A percentile compares a stretch with the other conserved stretches of the same genome.
Conservation (phyloP, 768 basidiomycete species). For the Rhizopogon sp. region DNA sequence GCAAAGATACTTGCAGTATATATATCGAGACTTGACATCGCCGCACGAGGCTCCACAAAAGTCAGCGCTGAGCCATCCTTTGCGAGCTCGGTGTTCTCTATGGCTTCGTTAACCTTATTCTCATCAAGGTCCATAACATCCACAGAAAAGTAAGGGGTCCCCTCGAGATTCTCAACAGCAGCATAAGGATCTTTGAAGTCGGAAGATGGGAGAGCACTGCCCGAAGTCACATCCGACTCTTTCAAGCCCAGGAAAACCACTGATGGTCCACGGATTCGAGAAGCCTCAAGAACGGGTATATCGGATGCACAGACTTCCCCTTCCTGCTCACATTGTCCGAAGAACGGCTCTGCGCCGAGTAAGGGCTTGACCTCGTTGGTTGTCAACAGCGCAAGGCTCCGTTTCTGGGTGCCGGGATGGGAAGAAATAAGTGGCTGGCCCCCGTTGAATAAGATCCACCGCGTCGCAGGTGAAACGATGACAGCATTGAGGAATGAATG, state of each 20-base stretch:
- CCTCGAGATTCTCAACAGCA: slow-evolving; percentile 58
- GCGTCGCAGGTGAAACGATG: slow-evolving; percentile 49
- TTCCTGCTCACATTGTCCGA: slow-evolving; percentile 59
- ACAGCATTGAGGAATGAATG: slow-evolving; percentile 73
- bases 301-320: slow-evolving; percentile 23
- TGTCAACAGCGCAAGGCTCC: slow-evolving; percentile 46
- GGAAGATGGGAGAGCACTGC: slow-evolving; percentile 56
- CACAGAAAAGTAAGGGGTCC: slow-evolving; percentile 82
- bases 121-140: slow-evolving; percentile 59
- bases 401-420: slow-evolving; percentile 24
- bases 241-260: slow-evolving; percentile 80
- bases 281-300: slow-evolving; percentile 41
- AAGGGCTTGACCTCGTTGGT: slow-evolving; percentile 59
- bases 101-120: slow-evolving; percentile 35
- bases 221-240: slow-evolving; percentile 44
- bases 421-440: slow-evolving; percentile 62
- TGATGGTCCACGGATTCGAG: slow-evolving; percentile 51
- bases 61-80: slow-evolving; percentile 35
- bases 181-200: slow-evolving; percentile 55
- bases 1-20: slow-evolving; percentile 78
- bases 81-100: slow-evolving; percentile 32
- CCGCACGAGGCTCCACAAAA: slow-evolving; percentile 65
- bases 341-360: slow-evolving; percentile 64
- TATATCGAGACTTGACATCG: slow-evolving; percentile 49
- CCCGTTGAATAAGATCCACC: slow-evolving; percentile 75